Evolutionary conservation across 1,139 yeast genomes (phyloP), one percentile per base, ranked within the genome.

Genomic region (Arxiozyma telluris): DNA sequence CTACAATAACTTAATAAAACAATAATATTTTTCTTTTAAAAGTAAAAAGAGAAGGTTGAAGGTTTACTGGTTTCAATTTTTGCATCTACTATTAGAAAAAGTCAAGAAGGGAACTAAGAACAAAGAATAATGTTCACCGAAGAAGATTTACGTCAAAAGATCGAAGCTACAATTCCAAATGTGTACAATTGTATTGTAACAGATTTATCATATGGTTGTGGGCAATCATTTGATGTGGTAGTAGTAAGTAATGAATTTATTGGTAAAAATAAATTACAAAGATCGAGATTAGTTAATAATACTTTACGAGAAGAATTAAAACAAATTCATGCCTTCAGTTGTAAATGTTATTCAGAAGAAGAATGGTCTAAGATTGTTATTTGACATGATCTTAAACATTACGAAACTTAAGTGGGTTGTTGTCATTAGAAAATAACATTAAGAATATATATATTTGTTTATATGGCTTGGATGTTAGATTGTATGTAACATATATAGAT

Each of bases 271-370:
- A 87, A 87, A 68, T 75, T 93, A 55, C 81, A 84, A 75, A 80
- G 98, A 66, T 96, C 90, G 64, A 76, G 98, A 58, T 66, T 90
- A 62, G 96, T 94, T 50, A 93, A 94, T 70, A 76, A 71, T 44
- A 83, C 88, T 0, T 76, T 93, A 57, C 84, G 83, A 64, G 89
- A 84, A 20, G 96, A 91, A 67, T 88, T 93, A 47, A 84, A 88
- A 0, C 73, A 77, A 6, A 90, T 93, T 47, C 98, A 93, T 71
- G 98, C 98, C 0, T 94, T 93, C 68, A 89, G 97, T 0, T 97
- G 93, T 65, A 90, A 88, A 71, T 85, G 89, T 22, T 83, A 80
- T 62, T 85, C 94, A 0, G 78, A 80, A 1, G 83, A 78, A 34
- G 95, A 87, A 67, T 87, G 91, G 90, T 73, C 73, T 64, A 67